A percentile compares a stretch with the other conserved stretches of the same genome.
Evolutionary conservation across 352 stramenopile genomes (phyloP).

Genomic region (Thalassiosira mediterranea): DNA sequence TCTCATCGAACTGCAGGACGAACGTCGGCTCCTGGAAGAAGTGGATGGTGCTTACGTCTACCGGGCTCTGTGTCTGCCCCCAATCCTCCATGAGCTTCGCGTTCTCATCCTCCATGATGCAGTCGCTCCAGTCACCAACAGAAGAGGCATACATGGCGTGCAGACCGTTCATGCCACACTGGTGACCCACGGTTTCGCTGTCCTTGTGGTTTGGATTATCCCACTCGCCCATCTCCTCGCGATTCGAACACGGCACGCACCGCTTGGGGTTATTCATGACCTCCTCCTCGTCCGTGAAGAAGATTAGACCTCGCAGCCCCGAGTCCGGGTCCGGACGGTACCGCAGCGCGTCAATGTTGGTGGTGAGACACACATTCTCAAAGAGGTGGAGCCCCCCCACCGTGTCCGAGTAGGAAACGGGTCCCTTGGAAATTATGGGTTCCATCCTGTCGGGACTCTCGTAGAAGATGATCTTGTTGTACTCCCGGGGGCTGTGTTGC

Average conservation of each 20-base stretch:
- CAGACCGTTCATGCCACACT: slow-evolving; percentile 38
- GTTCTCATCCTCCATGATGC: slow-evolving; percentile 37
- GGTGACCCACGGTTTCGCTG: slow-evolving; percentile 19
- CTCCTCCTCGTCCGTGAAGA: slow-evolving; percentile 22
- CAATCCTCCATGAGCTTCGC: slow-evolving; percentile 15
- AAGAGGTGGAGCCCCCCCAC: slow-evolving; percentile 29
- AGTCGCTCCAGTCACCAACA: slow-evolving; percentile 40
- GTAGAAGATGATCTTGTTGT: slow-evolving; percentile 39
- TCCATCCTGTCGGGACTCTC: slow-evolving; percentile 35
- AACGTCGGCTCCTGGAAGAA: slow-evolving; percentile 45
- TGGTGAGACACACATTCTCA: slow-evolving; percentile 48
- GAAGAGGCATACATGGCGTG: slow-evolving; percentile 43
- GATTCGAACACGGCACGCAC: slow-evolving; percentile 26
- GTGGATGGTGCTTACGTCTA: slow-evolving; percentile 27
- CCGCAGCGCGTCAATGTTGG: slow-evolving; percentile 37
- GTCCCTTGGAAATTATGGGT: slow-evolving; percentile 34
- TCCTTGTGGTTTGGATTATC: not conserved
- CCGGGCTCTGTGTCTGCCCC: slow-evolving; percentile 28
- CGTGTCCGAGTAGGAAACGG: slow-evolving; percentile 12
- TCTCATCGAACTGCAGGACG: slow-evolving; percentile 33
- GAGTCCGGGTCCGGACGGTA: slow-evolving; percentile 23
- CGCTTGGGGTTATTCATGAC: slow-evolving; percentile 37
- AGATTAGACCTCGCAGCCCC: slow-evolving; percentile 31
- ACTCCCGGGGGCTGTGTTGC: slow-evolving; percentile 31
- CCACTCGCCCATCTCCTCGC: slow-evolving; percentile 5